These are phyloP conservation scores for Cercospora brassicicola DNA, from an alignment of 2,329 filamentous ascomycete genomes.

Conservation along the genomic window DNA sequence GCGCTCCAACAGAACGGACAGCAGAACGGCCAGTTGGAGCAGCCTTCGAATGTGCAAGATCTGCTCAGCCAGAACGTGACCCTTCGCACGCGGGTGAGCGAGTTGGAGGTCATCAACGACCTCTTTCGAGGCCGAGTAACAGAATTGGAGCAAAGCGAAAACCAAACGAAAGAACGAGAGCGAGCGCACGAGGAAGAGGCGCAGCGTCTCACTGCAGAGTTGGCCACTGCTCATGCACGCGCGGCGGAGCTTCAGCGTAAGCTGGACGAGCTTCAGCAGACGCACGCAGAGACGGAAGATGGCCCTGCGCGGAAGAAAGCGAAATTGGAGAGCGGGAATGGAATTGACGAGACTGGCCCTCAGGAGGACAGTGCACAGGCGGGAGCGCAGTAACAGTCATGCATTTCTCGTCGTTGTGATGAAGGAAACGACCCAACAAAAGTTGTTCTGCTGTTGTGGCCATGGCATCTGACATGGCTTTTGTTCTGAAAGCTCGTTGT, in stretches of 20 bases:
- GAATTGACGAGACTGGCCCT: background rate
- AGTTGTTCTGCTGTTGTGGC: background rate
- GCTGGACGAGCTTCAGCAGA: constrained; percentile 23
- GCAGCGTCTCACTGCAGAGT: constrained; percentile 57
- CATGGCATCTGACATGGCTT: background rate
- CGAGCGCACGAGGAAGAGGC: constrained; percentile 59
- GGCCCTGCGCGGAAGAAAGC: constrained; percentile 27
- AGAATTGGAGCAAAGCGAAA: constrained; percentile 75
- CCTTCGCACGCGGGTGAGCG: constrained; percentile 91
- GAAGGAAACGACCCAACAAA: background rate
- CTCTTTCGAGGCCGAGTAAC: constrained; percentile 67
- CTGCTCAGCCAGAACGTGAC: constrained; percentile 77
- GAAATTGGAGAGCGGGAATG: constrained; percentile 19
- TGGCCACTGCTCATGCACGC: constrained; percentile 51
- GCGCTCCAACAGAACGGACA: constrained; percentile 58
- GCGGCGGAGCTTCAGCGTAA: constrained; percentile 25
- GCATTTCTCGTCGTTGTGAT: background rate
- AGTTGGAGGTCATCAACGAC: constrained; percentile 88
- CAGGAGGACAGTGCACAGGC: constrained; percentile 14
- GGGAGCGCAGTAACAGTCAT: constrained; percentile 7
- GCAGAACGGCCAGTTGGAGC: constrained; percentile 59
- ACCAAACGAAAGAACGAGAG: constrained; percentile 62
- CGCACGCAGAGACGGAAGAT: constrained; percentile 7
- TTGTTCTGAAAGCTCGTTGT: background rate
- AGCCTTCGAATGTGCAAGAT: constrained; percentile 62